A percentile compares a stretch with the other conserved stretches of the same genome.
Conservation (phyloP, 179 eudicot genomes). For the Spergularia azorica region DNA sequence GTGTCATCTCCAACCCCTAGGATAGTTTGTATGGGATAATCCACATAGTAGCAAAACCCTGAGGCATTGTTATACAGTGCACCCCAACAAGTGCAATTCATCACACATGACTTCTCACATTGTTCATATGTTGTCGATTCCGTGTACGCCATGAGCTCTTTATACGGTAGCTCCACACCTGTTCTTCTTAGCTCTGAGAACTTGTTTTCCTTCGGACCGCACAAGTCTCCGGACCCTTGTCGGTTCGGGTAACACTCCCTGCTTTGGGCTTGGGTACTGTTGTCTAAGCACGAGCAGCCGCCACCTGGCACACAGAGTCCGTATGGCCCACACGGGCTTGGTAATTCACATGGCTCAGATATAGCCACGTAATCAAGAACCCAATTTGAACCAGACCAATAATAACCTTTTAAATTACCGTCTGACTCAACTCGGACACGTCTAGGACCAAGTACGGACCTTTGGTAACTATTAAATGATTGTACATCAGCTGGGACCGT, state of each 20-base stretch:
- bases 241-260: conserved; percentile 40
- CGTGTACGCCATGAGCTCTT: conserved; percentile 55
- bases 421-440: conserved; percentile 61
- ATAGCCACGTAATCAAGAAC: conserved; percentile 67
- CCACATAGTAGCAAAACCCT: conserved; percentile 70
- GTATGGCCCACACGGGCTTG: conserved; percentile 72
- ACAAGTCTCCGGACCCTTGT: conserved; percentile 43
- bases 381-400: conserved; percentile 82
- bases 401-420: conserved; percentile 80
- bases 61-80: conserved; percentile 75
- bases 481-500: conserved; percentile 63
- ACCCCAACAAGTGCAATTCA: conserved; percentile 86
- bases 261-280: conserved; percentile 39
- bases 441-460: conserved; percentile 49
- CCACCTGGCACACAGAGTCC: conserved; percentile 62
- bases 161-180: conserved; percentile 65
- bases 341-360: conserved; percentile 70
- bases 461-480: conserved; percentile 65
- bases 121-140: conserved; percentile 40
- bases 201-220: conserved; percentile 22
- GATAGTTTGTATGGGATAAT: conserved; percentile 76
- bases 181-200: conserved; percentile 35
- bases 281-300: conserved; percentile 68
- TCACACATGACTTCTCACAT: conserved; percentile 62
- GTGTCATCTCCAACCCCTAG: conserved; percentile 59